Base-by-base conservation (phyloP, 2,329 filamentous ascomycete species). In the Beauveria australis region DNA sequence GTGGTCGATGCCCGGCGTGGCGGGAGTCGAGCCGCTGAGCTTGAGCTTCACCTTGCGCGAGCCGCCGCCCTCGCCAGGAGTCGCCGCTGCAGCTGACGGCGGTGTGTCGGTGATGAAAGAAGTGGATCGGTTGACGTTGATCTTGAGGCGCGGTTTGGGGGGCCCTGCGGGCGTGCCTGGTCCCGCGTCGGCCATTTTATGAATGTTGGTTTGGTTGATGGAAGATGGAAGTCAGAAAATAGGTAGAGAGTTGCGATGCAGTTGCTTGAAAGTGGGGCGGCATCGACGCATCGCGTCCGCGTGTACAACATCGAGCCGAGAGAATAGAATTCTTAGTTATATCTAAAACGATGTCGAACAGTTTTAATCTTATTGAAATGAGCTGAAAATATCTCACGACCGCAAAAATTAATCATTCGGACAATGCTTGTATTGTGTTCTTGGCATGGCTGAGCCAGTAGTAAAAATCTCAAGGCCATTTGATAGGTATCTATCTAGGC, bases 21-120 rank as follows among this genome's bases (percentile, higher is more conserved):
- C 63, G 5, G 75, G 74, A 62, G 74, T 72, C 43, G 75, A 74
- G 16, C 72, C 69, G 52, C 69, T 74, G 37, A 78, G 67, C 62
- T 76, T 77, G 64, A 78, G 72, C 67, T 78, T 78, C 59, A 76
- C 69, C 60, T 75, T 76, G 61, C 73, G 72, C 22, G 66, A 33
- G 40, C 24, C 63, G 40, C 68, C 71, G 41, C 68, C 71, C 40
- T 74, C 73, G 62, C 67, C 65, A 18, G 72, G 68, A 14, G 70
- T 72, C 19, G 61, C 59, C 19, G 61, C 41, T 30, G 54, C 46
- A 16, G 60, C 55, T 18, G 61, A 53, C 9, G 60, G 40, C 12
- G 59, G 62, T 30, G 59, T 58, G 43, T 73, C 73, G 52, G 65
- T 66, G 28, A 71, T 64, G 48, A 75, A 72, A 7, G 74, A 75